Base-by-base conservation (phyloP, 768 basidiomycete species). In the Podaxis carcinomalis region DNA sequence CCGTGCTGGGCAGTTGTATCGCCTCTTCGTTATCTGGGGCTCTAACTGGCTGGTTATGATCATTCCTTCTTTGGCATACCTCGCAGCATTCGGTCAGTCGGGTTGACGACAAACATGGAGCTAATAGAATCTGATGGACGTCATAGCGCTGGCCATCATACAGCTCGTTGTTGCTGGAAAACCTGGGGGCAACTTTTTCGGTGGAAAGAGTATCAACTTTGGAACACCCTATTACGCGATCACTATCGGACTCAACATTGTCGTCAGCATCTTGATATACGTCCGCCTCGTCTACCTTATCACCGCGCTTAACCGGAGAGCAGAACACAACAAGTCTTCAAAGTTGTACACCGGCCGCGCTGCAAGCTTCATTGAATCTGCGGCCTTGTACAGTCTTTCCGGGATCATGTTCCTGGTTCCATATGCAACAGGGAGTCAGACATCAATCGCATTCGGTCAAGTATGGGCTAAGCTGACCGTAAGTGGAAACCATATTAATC, bases 401-500 rank as follows among this genome's bases (percentile, higher is more conserved):
- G 77, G 77, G 1, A 69, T 78, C 55, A 70, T 73, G 63, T 77
- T 75, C 64, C 65, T 78, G 39, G 68, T 77, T 61, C 70, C 75
- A 2, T 78, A 77, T 63, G 77, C 75, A 0, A 58, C 70, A 10
- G 69, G 69, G 36, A 72, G 70, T 51, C 68, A 69, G 14, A 69
- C 74, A 19, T 69, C 72, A 2, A 72, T 74, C 40, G 70, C 73
- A 7, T 74, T 79, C 60, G 74, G 74, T 36, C 75, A 76, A 56
- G 72, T 79, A 28, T 79, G 77, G 73, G 72, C 75, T 3, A 78
- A 77, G 64, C 69, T 78, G 58, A 73, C 74, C 39, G 78, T 79
- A 61, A 51, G 77, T 73, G 28, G 35, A 28, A 25, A 32, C 21
- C 44, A 21, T 25, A 10, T 55, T 42, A 11, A 16, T 47, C 16